phyloP scores from a whole-genome alignment of 139 green algal species.

The Chlamydomonas schloesseri region DNA sequence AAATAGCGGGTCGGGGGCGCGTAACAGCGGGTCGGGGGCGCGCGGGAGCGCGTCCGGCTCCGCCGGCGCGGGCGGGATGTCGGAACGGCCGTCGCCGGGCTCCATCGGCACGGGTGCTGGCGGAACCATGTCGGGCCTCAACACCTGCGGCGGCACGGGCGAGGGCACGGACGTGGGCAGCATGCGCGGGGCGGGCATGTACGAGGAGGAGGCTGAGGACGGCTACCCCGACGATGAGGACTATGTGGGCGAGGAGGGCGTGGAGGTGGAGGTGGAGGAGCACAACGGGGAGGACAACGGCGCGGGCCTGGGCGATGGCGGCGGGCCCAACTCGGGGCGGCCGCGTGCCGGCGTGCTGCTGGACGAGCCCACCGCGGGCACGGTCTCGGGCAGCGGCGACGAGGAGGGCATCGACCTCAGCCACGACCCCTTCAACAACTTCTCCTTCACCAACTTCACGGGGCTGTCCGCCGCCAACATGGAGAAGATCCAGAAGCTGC shows the following conservation, averaged over 20 bases:
- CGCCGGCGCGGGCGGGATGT: neutral
- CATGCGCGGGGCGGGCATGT: neutral
- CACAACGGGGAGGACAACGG: neutral
- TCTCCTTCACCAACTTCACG: slow-evolving; percentile 59
- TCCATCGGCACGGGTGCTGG: neutral
- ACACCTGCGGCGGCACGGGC: neutral
- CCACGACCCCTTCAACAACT: slow-evolving; percentile 56
- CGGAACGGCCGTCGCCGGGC: slow-evolving; percentile 20
- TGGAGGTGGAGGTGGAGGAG: slow-evolving; percentile 3
- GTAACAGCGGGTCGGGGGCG: slow-evolving; percentile 2
- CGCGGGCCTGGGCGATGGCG: neutral
- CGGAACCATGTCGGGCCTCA: neutral
- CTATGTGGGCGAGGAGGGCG: neutral
- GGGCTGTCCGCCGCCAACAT: slow-evolving; percentile 52
- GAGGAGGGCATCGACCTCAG: slow-evolving; percentile 20
- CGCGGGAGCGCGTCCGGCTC: neutral
- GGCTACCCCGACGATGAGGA: neutral
- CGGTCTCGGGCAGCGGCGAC: neutral
- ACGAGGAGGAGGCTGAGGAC: neutral
- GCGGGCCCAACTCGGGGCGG: neutral
- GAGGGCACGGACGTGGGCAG: slow-evolving; percentile 5
- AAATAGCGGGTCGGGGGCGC: neutral
- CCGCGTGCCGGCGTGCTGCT: too few relatives aligned
- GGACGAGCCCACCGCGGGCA: neutral
- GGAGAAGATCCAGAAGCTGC: slow-evolving; percentile 57